Evolutionary conservation across 148 eudicot species (phyloP).

Genomic region (Simmondsia chinensis): DNA sequence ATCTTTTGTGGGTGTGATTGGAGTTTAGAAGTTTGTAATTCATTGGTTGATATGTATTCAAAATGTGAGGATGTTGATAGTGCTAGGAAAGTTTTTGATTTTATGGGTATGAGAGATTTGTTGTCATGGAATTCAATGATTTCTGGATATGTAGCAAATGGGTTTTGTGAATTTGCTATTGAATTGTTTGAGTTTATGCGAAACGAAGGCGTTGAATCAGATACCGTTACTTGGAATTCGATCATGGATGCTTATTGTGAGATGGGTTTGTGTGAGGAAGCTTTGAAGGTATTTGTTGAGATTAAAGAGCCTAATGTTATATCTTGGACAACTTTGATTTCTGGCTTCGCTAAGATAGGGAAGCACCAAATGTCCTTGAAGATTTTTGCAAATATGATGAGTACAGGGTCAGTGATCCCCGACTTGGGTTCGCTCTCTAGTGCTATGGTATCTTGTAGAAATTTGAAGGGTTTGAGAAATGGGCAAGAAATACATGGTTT

Average conservation of each 20-base stretch:
- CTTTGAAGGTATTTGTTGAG: constrained; percentile 23
- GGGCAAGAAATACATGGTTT: constrained; percentile 43
- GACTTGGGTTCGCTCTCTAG: constrained; percentile 41
- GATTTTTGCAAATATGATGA: constrained; percentile 34
- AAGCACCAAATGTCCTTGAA: constrained; percentile 24
- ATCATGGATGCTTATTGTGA: constrained; percentile 52
- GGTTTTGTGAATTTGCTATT: constrained; percentile 21
- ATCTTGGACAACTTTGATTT: constrained; percentile 51
- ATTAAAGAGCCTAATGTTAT: constrained; percentile 37
- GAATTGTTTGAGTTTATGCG: constrained; percentile 25
- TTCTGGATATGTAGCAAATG: constrained; percentile 35
- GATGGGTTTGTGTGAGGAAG: constrained; percentile 40
- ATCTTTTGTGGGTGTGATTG: constrained; percentile 27
- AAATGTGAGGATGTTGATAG: constrained; percentile 25
- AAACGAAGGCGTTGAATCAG: constrained; percentile 27
- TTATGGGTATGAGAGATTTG: constrained; percentile 27
- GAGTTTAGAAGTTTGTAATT: constrained; percentile 27
- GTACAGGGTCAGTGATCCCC: constrained; percentile 12
- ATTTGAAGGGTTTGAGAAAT: constrained; percentile 19
- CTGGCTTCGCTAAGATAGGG: constrained; percentile 39
- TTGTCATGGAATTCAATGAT: constrained; percentile 46
- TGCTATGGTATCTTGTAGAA: constrained; percentile 34
- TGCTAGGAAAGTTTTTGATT: constrained; percentile 28
- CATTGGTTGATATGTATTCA: constrained; percentile 49
- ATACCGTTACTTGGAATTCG: constrained; percentile 38